Percentiles rank a stretch among this genome's conserved stretches.
These are phyloP conservation scores for Curvularia sp. DNA, from an alignment of 2,329 filamentous ascomycete species.

Conservation along the genomic window DNA sequence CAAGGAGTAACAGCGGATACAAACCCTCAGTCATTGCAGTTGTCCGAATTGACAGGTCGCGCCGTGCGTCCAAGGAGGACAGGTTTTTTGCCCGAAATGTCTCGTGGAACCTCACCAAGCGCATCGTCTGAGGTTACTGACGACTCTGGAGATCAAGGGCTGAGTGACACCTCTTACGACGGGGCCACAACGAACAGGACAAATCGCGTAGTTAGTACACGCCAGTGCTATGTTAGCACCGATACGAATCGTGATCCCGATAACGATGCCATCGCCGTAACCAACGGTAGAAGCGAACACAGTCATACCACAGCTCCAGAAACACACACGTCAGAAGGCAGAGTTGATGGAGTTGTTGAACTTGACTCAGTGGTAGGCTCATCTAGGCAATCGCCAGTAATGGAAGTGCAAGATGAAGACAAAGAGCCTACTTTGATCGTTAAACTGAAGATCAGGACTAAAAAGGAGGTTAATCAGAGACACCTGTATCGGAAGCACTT, in stretches of 20 bases:
- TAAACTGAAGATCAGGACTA: not conserved
- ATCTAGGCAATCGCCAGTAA: not conserved
- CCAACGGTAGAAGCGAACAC: not conserved
- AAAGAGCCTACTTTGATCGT: not conserved
- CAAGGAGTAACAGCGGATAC: not conserved
- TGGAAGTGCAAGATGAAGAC: not conserved
- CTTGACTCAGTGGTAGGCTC: not conserved
- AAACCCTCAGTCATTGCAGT: not conserved
- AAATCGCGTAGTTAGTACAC: too few relatives aligned
- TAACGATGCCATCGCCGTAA: not conserved
- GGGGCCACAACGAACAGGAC: not conserved
- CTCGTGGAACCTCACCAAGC: not conserved
- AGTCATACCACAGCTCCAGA: not conserved
- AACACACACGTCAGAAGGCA: not conserved
- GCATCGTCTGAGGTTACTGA: too few relatives aligned
- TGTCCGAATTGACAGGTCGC: not conserved
- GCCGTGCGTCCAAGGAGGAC: not conserved
- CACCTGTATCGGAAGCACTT: not conserved
- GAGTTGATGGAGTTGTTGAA: not conserved
- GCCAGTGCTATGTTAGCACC: not conserved
- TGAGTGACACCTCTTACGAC: not conserved
- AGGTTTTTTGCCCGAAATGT: not conserved
- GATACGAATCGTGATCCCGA: not conserved
- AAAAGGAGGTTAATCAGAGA: not conserved
- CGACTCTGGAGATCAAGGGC: not conserved